Evolutionary conservation across 1,284 basidiomycete species (phyloP), one percentile per base, ranked within the genome.

Genomic region (Ganoderma boninense): DNA sequence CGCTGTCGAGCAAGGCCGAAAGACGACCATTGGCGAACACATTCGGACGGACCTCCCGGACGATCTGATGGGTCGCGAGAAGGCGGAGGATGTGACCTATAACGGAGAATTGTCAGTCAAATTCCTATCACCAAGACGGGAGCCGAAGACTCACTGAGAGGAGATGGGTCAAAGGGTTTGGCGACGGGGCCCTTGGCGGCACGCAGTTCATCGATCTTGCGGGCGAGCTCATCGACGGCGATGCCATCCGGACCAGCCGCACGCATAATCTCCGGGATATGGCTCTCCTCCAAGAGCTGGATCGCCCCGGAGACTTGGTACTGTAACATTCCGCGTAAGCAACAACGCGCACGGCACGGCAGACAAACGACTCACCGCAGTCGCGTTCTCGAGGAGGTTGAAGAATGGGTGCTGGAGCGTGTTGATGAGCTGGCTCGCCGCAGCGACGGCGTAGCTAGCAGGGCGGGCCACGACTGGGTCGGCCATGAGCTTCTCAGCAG

Each of bases 241-340:
- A 92, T 71, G 0, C 90, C 91, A 23, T 79, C 72, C 10, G 81
- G 81, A 7, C 87, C 90, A 23, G 88, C 87, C 66, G 89, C 89
- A 23, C 88, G 84, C 1, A 93, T 80, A 18, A 92, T 87, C 76
- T 93, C 92, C 4, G 87, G 85, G 35, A 87, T 84, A 75, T 92
- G 88, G 2, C 90, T 85, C 2, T 89, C 89, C 77, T 92, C 91
- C 20, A 92, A 77, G 56, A 93, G 82, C 38, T 91, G 86, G 77
- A 93, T 81, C 75, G 90, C 92, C 16, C 89, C 86, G 0, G 92
- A 88, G 32, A 93, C 81, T 76, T 91, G 89, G 75, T 90, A 92
- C 91, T 92, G 42, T 5, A 65, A 44, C 5, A 26, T 2, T 20
- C 26, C 2, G 43, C 0, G 14, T 32, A 18, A 46, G 43, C 2